phyloP scores from a whole-genome alignment of 768 basidiomycete genomes.

The Coprinellus aureogranulatus region DNA sequence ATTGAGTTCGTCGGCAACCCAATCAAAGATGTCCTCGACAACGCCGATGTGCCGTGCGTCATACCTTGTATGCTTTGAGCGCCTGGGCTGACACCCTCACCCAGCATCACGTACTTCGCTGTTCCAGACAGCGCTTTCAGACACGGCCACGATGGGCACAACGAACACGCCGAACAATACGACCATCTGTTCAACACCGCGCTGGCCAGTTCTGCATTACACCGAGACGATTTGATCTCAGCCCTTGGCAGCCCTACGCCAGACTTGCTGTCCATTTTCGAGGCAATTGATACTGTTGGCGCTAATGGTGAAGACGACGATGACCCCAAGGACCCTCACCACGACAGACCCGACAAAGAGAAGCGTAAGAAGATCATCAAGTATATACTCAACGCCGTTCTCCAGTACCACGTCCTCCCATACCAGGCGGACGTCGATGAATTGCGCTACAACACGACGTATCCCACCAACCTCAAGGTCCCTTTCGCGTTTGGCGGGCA shows the following conservation, averaged over 20 bases:
- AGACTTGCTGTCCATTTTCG: background rate
- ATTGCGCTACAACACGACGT: slow-evolving; percentile 54
- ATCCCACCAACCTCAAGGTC: slow-evolving; percentile 45
- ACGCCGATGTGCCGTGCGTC: slow-evolving; percentile 10
- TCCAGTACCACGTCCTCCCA: slow-evolving; percentile 58
- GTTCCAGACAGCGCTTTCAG: slow-evolving; percentile 45
- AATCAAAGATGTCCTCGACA: slow-evolving; percentile 10
- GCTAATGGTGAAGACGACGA: slow-evolving; percentile 4
- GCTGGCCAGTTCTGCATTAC: background rate
- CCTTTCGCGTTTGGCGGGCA: slow-evolving; percentile 42
- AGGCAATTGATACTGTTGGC: slow-evolving; percentile 30
- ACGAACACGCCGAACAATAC: slow-evolving; percentile 4
- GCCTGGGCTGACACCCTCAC: background rate
- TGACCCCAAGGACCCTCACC: slow-evolving; percentile 5
- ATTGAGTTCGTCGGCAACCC: slow-evolving; percentile 22
- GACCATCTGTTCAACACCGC: slow-evolving; percentile 8
- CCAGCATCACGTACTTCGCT: slow-evolving; percentile 56
- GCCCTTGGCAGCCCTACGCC: background rate
- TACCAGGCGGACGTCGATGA: slow-evolving; percentile 29
- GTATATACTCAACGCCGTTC: slow-evolving; percentile 49
- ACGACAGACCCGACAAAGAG: slow-evolving; percentile 44
- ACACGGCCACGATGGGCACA: slow-evolving; percentile 16
- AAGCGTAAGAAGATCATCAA: slow-evolving; percentile 55
- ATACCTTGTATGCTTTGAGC: background rate
- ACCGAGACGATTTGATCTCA: background rate